A percentile compares a stretch with the other conserved stretches of the same genome.
phyloP scores from a whole-genome alignment of 2,329 filamentous ascomycete species.

The Penicillium brevicompactum region DNA sequence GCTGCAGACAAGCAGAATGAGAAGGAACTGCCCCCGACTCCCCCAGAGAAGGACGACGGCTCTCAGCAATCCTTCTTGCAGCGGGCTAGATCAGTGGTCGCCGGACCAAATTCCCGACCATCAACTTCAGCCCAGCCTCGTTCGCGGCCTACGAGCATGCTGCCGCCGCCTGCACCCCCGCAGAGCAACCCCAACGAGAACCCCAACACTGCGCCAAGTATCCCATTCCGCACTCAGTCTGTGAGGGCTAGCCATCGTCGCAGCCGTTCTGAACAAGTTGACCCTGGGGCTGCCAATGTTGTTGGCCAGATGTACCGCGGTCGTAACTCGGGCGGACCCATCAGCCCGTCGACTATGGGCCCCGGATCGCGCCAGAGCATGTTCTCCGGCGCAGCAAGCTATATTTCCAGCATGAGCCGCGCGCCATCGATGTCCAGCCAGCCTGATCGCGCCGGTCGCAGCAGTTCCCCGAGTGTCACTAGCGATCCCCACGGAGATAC shows the following conservation, averaged over 20 bases:
- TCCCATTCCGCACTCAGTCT: conserved; percentile 48
- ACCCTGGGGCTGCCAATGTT: conserved; percentile 63
- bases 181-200: conserved; percentile 47
- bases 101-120: conserved; percentile 41
- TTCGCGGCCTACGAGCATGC: conserved; percentile 49
- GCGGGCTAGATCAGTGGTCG: conserved; percentile 62
- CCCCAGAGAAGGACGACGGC: conserved; percentile 56
- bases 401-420: conserved; percentile 58
- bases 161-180: conserved; percentile 37
- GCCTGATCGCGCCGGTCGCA: conserved; percentile 54
- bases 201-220: conserved; percentile 51
- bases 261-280: conserved; percentile 52
- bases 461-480: conserved; percentile 66
- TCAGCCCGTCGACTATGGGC: conserved; percentile 54
- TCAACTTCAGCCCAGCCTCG: conserved; percentile 43
- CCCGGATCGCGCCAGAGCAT: conserved; percentile 44
- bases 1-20: conserved; percentile 51
- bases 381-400: conserved; percentile 44
- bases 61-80: conserved; percentile 54
- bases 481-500: conserved; percentile 52
- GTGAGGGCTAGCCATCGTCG: conserved; percentile 47
- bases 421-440: conserved; percentile 54
- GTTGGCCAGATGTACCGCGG: conserved; percentile 90
- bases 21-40: conserved; percentile 83
- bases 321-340: conserved; percentile 53